These are phyloP conservation scores for Candida labiduridarum DNA, from an alignment of 1,139 yeast genomes.

Conservation along the genomic window DNA sequence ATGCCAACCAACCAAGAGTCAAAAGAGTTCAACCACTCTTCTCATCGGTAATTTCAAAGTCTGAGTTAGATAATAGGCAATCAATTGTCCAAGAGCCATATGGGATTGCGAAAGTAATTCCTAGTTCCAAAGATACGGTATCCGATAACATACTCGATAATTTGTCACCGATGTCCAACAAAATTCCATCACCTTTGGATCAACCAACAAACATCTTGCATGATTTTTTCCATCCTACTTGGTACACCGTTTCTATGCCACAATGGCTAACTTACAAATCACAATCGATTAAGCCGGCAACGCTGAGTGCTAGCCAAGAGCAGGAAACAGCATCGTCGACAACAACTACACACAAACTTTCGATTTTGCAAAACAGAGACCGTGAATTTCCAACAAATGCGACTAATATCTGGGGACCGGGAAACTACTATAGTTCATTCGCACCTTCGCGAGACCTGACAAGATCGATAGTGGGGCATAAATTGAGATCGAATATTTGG, in stretches of 20 bases:
- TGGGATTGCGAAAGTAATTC: slow-evolving; percentile 59
- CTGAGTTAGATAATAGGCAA: slow-evolving; percentile 67
- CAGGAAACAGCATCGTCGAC: background rate
- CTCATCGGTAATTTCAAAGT: slow-evolving; percentile 63
- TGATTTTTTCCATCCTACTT: slow-evolving; percentile 81
- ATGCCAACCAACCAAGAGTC: slow-evolving; percentile 26
- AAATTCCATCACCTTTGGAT: slow-evolving; percentile 63
- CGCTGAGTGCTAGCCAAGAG: slow-evolving; percentile 21
- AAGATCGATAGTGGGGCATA: slow-evolving; percentile 64
- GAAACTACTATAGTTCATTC: slow-evolving; percentile 64
- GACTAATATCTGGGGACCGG: slow-evolving; percentile 22
- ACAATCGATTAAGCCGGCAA: slow-evolving; percentile 28
- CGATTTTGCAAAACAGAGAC: slow-evolving; percentile 17
- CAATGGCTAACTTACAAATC: slow-evolving; percentile 72
- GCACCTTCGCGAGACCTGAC: slow-evolving; percentile 80
- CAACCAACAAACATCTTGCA: slow-evolving; percentile 70
- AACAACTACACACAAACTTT: slow-evolving; percentile 3
- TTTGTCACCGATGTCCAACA: slow-evolving; percentile 48
- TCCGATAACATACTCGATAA: slow-evolving; percentile 49
- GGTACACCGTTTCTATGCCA: slow-evolving; percentile 81
- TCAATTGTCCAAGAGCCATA: slow-evolving; percentile 63
- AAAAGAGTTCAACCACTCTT: slow-evolving; percentile 61
- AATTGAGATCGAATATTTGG: slow-evolving; percentile 75
- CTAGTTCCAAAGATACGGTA: slow-evolving; percentile 38
- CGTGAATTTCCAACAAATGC: slow-evolving; percentile 13